Evolutionary conservation across 2,329 filamentous ascomycete species (phyloP).

Genomic region (Colletotrichum euphorbiae): DNA sequence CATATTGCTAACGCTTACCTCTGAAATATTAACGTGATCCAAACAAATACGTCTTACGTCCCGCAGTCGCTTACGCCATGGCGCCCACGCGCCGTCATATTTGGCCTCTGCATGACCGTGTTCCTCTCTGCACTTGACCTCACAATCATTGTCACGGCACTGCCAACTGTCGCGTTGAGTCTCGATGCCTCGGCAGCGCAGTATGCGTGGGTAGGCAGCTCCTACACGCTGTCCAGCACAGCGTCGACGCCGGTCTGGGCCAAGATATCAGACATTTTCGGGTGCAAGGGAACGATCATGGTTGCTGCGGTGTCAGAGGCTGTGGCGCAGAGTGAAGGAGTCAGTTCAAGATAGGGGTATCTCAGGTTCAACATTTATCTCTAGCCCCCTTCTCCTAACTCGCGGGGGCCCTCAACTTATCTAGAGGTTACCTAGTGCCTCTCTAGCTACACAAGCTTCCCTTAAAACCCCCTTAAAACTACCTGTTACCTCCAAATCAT

Average conservation of each 20-base stretch:
- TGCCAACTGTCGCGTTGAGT: conserved; percentile 44
- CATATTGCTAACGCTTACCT: background rate
- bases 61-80: background rate
- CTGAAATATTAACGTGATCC: background rate
- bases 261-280: conserved; percentile 56
- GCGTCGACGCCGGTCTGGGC: conserved; percentile 78
- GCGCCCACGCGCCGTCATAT: conserved; percentile 22
- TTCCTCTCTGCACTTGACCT: conserved; percentile 45
- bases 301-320: too few relatives aligned
- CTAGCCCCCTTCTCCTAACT: too few relatives aligned
- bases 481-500: too few relatives aligned
- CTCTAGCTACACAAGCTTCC: too few relatives aligned
- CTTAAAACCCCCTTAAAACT: too few relatives aligned
- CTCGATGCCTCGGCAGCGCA: conserved; percentile 42
- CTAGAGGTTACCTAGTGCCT: too few relatives aligned
- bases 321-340: too few relatives aligned
- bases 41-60: background rate
- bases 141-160: conserved; percentile 45
- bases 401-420: too few relatives aligned
- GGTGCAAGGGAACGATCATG: conserved; percentile 54
- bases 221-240: conserved; percentile 56
- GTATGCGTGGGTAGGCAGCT: conserved; percentile 47
- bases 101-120: conserved; percentile 43
- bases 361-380: too few relatives aligned
- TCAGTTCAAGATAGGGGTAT: too few relatives aligned